Conservation (phyloP, 1,139 yeast genomes). For the Candida glucosophila region DNA sequence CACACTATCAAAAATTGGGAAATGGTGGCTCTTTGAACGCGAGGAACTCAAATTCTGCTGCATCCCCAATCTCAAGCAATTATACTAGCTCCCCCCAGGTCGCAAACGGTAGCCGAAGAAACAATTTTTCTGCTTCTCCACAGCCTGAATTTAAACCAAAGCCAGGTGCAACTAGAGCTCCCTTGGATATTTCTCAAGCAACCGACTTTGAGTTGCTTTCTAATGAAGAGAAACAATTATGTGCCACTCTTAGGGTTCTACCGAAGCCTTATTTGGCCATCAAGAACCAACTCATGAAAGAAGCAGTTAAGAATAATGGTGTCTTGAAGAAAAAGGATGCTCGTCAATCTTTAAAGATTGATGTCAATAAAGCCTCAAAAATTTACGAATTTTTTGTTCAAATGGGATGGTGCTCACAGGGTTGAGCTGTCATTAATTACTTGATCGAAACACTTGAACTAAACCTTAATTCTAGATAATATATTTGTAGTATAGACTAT, state of each 20-base stretch:
- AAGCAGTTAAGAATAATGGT: constrained; percentile 80
- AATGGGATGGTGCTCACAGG: constrained; percentile 73
- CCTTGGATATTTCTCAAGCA: constrained; percentile 71
- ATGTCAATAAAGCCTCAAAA: constrained; percentile 75
- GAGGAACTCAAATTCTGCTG: constrained; percentile 11
- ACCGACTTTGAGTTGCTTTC: constrained; percentile 78
- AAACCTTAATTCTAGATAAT: too few species aligned
- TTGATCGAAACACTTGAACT: too few species aligned
- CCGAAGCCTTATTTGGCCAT: constrained; percentile 94
- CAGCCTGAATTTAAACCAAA: constrained; percentile 36
- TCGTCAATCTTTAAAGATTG: constrained; percentile 74
- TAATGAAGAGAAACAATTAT: constrained; percentile 76
- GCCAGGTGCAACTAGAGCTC: constrained; percentile 33
- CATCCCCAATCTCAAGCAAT: constrained; percentile 3
- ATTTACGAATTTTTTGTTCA: constrained; percentile 87
- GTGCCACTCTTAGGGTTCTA: constrained; percentile 72
- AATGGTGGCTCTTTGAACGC: constrained; percentile 26
- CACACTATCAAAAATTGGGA: constrained; percentile 57
- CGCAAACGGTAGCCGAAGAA: constrained; percentile 8
- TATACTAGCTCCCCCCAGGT: constrained; percentile 8
- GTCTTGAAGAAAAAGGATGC: constrained; percentile 74
- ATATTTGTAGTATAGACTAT: too few species aligned
- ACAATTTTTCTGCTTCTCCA: constrained; percentile 20
- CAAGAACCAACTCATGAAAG: constrained; percentile 85
- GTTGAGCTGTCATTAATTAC: constrained; percentile 10